These are phyloP conservation scores for Diospyros kaki DNA, from an alignment of 148 eudicot genomes.

Conservation along the genomic window DNA sequence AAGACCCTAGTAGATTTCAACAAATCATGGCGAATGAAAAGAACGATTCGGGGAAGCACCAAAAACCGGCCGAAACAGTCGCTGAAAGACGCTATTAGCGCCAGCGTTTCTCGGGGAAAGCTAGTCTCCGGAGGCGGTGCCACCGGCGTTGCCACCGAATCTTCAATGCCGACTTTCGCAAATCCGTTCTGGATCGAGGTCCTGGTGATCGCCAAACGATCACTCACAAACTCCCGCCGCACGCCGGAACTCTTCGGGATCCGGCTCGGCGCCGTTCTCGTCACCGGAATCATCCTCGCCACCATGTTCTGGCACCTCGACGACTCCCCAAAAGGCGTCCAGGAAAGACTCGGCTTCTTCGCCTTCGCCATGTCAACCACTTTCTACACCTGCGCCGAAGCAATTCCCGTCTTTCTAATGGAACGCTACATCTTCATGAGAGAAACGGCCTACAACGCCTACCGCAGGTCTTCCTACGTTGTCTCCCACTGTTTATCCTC, in stretches of 20 bases:
- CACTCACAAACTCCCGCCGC: constrained; percentile 57
- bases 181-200: constrained; percentile 78
- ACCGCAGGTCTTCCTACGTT: constrained; percentile 64
- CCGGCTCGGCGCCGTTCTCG: constrained; percentile 56
- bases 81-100: constrained; percentile 62
- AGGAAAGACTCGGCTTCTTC: constrained; percentile 69
- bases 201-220: constrained; percentile 56
- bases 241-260: constrained; percentile 68
- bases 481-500: constrained; percentile 59
- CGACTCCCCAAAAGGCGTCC: constrained; percentile 60
- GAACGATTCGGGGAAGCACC: neutral
- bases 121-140: constrained; percentile 52
- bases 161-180: constrained; percentile 56
- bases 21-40: constrained; percentile 43
- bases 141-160: constrained; percentile 31
- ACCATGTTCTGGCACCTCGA: constrained; percentile 68
- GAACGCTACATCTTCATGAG: constrained; percentile 71
- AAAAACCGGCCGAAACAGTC: constrained; percentile 26
- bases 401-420: constrained; percentile 67
- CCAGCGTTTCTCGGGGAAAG: constrained; percentile 76
- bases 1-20: constrained; percentile 48
- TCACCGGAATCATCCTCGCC: constrained; percentile 72
- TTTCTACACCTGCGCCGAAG: constrained; percentile 88
- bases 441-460: constrained; percentile 71
- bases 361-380: constrained; percentile 96